Conservation (phyloP, 164 flowering plant genomes). For the Tetracentron sinense region DNA sequence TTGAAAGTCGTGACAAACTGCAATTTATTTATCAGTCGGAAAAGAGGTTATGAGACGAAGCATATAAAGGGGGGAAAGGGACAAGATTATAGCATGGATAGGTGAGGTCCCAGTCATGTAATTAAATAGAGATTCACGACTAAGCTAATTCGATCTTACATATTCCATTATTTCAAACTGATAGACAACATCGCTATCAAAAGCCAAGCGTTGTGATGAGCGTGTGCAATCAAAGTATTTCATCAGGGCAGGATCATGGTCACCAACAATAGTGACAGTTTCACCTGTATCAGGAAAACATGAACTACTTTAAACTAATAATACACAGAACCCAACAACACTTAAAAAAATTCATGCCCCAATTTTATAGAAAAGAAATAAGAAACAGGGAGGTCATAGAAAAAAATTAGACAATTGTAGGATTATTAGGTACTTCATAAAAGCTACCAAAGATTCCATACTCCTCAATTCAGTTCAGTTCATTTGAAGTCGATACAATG, state of each 20-base stretch:
- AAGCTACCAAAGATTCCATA: too few relatives aligned
- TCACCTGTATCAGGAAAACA: constrained; percentile 56
- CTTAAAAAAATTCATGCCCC: too few relatives aligned
- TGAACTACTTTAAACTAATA: neutral
- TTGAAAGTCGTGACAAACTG: neutral
- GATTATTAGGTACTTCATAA: too few relatives aligned
- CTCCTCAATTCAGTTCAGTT: too few relatives aligned
- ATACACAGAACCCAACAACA: neutral
- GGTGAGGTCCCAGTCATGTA: neutral
- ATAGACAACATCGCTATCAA: constrained; percentile 86
- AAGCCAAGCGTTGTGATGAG: constrained; percentile 87
- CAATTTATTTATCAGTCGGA: too few relatives aligned
- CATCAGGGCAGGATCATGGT: constrained; percentile 79
- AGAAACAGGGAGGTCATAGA: neutral
- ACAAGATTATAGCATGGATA: neutral
- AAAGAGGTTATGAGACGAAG: too few relatives aligned
- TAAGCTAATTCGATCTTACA: constrained; percentile 40
- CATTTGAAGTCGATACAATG: too few relatives aligned
- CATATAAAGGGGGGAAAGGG: too few relatives aligned
- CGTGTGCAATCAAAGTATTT: constrained; percentile 96
- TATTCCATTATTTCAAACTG: constrained; percentile 99
- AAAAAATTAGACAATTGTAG: too few relatives aligned
- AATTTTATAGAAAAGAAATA: too few relatives aligned
- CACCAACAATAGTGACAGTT: constrained; percentile 91
- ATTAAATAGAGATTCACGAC: neutral